Evolutionary conservation across 345 rosid genomes (phyloP), one percentile per base, ranked within the genome.

Genomic region (Garcia nutans): DNA sequence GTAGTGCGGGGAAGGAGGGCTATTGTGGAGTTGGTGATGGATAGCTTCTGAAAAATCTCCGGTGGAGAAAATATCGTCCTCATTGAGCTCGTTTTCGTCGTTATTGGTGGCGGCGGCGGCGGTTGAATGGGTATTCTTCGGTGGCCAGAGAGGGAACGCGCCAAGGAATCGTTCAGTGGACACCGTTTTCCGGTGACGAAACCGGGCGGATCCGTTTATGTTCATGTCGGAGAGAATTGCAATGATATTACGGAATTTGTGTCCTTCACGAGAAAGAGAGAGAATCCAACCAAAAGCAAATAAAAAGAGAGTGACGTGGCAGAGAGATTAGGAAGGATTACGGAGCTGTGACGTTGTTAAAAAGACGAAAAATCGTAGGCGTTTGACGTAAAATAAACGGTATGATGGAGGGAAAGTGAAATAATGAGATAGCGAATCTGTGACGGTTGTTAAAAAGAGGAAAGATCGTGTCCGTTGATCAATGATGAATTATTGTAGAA

Each of bases 61-160:
- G 56, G 88, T 60, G 65, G 84, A 84, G 77, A 85, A 90, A 81
- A 91, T 85, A 69, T 89, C 94, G 77, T 91, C 94, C 77, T 93
- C 97, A 50, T 78, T 82, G 45, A 93, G 85, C 77, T 93, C 96
- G 65, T 85, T 87, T 31, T 81, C 88, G 42, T 77, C 86, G 26
- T 74, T 54, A 47, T 75, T 60, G 37, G 83, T 6, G 58, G 78
- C 42, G 26, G 89, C 68, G 52, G 88, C 70, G 31, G 31, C 31
- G 23, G 79, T 37, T 37, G 41, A 3, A 37, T 37, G 72, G 13
- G 84, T 61, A 82, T 71, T 61, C 17, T 37, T 73, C 0, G 68
- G 77, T 9, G 83, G 64, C n/a, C 61, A 37, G 42, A 44, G 74
- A 23, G 81, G 76, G 62, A 73, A 79, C 20, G 76, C 66, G 76